Conservation (phyloP, 2,329 filamentous ascomycete species). For the Niveomyces coronatus region DNA sequence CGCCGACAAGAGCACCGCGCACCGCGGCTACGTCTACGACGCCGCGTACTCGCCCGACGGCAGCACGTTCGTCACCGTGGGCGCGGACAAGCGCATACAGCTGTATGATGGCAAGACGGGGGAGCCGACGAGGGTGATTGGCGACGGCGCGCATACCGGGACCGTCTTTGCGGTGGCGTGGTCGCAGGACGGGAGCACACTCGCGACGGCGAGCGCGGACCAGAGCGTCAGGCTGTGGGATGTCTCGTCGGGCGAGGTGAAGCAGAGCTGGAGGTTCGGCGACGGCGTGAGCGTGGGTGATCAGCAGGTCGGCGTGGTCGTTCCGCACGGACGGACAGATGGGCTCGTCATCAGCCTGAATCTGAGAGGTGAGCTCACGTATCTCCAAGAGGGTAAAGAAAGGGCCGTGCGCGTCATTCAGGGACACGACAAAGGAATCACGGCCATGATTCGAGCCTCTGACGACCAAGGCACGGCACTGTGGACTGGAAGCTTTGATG, state of each 20-base stretch:
- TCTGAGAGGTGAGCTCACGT: conserved; percentile 81
- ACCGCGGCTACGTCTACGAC: conserved; percentile 82
- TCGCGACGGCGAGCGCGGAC: conserved; percentile 88
- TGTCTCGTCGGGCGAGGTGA: conserved; percentile 62
- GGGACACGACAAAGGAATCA: conserved; percentile 88
- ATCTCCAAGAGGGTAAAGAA: conserved; percentile 62
- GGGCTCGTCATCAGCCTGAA: conserved; percentile 85
- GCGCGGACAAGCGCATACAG: conserved; percentile 86
- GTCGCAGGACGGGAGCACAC: conserved; percentile 73
- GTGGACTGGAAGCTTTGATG: conserved; percentile 88
- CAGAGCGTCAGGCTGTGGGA: conserved; percentile 96
- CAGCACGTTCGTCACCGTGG: conserved; percentile 69
- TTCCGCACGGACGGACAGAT: conserved; percentile 72
- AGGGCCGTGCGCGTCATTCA: conserved; percentile 64
- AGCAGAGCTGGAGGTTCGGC: conserved; percentile 79
- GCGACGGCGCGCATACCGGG: conserved; percentile 77
- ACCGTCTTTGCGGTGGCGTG: conserved; percentile 90
- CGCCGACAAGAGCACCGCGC: conserved; percentile 69
- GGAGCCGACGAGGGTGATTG: conserved; percentile 66
- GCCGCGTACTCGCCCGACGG: conserved; percentile 88
- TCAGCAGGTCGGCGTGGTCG: conserved; percentile 92
- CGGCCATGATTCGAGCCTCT: conserved; percentile 45
- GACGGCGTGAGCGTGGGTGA: conserved; percentile 66
- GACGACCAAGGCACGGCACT: conserved; percentile 53
- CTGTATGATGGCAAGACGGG: conserved; percentile 95